Evolutionary conservation across 495 filamentous ascomycete genomes (phyloP).

Genomic region (Margaritispora aquatica): DNA sequence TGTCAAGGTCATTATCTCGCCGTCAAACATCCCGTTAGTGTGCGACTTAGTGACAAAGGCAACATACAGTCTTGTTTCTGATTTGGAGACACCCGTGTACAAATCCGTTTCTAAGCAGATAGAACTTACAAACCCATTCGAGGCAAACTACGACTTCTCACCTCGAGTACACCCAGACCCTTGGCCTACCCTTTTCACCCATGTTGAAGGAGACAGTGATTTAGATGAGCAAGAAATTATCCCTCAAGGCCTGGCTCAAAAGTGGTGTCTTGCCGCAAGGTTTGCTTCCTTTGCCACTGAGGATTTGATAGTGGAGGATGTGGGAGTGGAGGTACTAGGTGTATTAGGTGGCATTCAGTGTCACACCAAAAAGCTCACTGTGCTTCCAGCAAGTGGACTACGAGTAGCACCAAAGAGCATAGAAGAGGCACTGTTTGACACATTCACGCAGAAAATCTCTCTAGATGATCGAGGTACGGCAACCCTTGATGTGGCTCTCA

Average conservation of each 20-base stretch:
- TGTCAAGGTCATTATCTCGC: constrained; percentile 43
- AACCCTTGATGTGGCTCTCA: constrained; percentile 66
- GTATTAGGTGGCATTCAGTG: constrained; percentile 45
- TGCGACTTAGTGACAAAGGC: constrained; percentile 67
- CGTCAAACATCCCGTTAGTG: constrained; percentile 46
- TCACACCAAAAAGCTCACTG: constrained; percentile 26
- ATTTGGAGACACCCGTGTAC: constrained; percentile 76
- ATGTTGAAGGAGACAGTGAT: constrained; percentile 34
- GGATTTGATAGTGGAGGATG: constrained; percentile 57
- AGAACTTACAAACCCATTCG: constrained; percentile 73
- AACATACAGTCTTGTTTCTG: constrained; percentile 70
- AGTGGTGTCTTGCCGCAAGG: constrained; percentile 67
- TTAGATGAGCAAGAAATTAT: constrained; percentile 32
- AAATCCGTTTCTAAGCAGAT: constrained; percentile 62
- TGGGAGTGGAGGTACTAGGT: constrained; percentile 49
- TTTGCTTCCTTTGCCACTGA: constrained; percentile 72
- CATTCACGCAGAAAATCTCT: constrained; percentile 63
- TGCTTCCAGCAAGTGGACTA: constrained; percentile 17
- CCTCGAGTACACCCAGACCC: constrained; percentile 67
- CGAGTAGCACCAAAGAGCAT: constrained; percentile 34
- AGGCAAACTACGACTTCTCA: constrained; percentile 78
- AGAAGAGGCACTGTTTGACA: constrained; percentile 57
- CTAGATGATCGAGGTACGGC: constrained; percentile 74
- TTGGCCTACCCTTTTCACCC: constrained; percentile 82
- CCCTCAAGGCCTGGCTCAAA: constrained; percentile 61